Evolutionary conservation across 345 rosid species (phyloP), one percentile per base, ranked within the genome.

Genomic region (Camelina laxa): DNA sequence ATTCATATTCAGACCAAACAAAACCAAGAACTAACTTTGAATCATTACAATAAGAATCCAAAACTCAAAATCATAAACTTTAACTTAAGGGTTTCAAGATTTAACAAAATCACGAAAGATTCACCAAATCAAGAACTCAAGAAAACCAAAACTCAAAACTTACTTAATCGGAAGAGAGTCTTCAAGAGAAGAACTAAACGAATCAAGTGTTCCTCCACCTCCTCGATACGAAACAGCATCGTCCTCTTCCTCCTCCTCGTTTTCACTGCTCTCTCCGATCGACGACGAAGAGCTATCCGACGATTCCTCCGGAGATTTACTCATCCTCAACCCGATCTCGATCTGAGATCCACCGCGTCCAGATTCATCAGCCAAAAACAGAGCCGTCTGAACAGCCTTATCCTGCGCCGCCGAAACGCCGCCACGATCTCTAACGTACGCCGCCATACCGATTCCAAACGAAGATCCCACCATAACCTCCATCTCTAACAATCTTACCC

Each of bases 151-250:
- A 54, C 16, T 16, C 35, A 42, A 44, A 44, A 80, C 86, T 72
- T 66, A 89, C 96, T 88, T 90, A 65, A 79, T 74, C 0, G 92
- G 96, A 5, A 88, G 89, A 68, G 87, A 82, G 15, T 88, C 96
- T 75, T 85, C 89, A 10, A 90, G 19, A 15, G 88, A 81, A 57
- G 89, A 82, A 58, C 73, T 80, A 60, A 90, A 45, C 22, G 84
- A 70, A 80, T 11, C 78, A 61, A 68, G 81, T 14, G 60, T 33
- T 56, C 36, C 72, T 31, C 57, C 71, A 31, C 48, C 70, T 51
- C 45, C 31, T 1, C 35, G 66, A 6, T 1, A 70, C 7, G 88
- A 82, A 65, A 80, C 80, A 33, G n/a, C 80, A 19, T 65, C 82
- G 38, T 78, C 79, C 4, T 67, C 84, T 1, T 51, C 79, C 3